These are phyloP conservation scores for Mucor plumbeus DNA, from an alignment of 371 early-diverging fungal genomes.

Conservation along the genomic window DNA sequence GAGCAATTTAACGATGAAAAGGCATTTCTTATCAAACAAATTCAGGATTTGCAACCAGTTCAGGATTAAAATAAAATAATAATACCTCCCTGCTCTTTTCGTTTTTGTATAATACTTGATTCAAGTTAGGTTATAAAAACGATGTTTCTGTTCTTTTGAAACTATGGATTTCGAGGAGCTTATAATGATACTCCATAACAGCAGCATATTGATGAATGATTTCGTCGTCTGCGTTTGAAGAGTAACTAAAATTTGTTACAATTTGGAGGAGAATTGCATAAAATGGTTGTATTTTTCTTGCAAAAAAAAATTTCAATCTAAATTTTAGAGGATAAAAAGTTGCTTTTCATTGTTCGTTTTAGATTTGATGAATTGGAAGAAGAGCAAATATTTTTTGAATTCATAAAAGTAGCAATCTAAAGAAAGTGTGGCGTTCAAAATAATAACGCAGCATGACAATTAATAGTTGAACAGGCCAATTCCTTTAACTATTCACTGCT, in stretches of 20 bases:
- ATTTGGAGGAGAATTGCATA: neutral
- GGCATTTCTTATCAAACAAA: slow-evolving; percentile 92
- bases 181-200: neutral
- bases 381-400: too few species aligned
- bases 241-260: neutral
- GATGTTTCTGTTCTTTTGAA: too few species aligned
- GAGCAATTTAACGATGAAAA: slow-evolving; percentile 99
- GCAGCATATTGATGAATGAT: neutral
- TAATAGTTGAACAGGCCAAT: too few species aligned
- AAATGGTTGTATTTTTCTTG: neutral
- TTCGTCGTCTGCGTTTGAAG: neutral
- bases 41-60: slow-evolving; percentile 64
- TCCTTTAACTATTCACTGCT: too few species aligned
- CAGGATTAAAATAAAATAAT: slow-evolving; percentile 37
- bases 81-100: slow-evolving; percentile 5
- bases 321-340: too few species aligned
- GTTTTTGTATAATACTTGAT: neutral
- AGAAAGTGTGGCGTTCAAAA: too few species aligned
- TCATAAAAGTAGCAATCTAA: too few species aligned
- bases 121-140: neutral
- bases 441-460: too few species aligned
- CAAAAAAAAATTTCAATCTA: too few species aligned
- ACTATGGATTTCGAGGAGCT: neutral
- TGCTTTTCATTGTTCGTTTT: too few species aligned
- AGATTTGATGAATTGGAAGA: too few species aligned